Evolutionary conservation across 108 stramenopile species (phyloP).

Genomic region (Stephanodiscus minutulus): DNA sequence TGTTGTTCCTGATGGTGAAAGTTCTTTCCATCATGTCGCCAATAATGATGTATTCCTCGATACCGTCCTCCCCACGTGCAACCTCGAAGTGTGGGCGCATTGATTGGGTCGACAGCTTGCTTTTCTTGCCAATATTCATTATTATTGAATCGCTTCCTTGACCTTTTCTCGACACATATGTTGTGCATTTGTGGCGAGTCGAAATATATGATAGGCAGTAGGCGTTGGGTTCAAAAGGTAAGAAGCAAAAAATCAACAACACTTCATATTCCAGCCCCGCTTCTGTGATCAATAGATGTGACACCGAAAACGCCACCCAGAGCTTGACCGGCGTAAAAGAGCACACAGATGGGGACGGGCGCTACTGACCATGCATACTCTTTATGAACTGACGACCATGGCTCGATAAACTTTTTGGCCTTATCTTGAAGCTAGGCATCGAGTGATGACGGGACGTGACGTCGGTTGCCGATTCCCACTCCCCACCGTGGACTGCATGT

Average conservation of each 20-base stretch:
- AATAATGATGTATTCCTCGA: slow-evolving; percentile 29
- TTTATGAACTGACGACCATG: slow-evolving; percentile 55
- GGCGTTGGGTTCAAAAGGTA: too few relatives aligned
- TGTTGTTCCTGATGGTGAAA: slow-evolving; percentile 43
- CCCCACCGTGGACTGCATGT: slow-evolving; percentile 40
- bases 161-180: too few relatives aligned
- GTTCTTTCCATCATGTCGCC: slow-evolving; percentile 55
- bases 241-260: too few relatives aligned
- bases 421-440: slow-evolving; percentile 46
- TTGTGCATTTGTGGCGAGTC: too few relatives aligned
- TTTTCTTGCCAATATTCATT: slow-evolving; percentile 49
- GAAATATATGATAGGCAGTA: too few relatives aligned
- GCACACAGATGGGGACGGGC: background rate
- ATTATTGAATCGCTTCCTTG: slow-evolving; percentile 22
- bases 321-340: too few relatives aligned
- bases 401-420: slow-evolving; percentile 34
- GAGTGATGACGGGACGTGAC: slow-evolving; percentile 32
- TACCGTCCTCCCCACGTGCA: slow-evolving; percentile 22
- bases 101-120: slow-evolving; percentile 39
- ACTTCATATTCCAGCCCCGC: background rate
- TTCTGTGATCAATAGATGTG: background rate
- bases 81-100: slow-evolving; percentile 53
- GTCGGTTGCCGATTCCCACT: slow-evolving; percentile 48
- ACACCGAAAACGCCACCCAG: background rate
- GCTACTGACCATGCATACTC: slow-evolving; percentile 29